Conservation (phyloP, 2,329 filamentous ascomycete genomes). For the Xylariomycetidae sp. region DNA sequence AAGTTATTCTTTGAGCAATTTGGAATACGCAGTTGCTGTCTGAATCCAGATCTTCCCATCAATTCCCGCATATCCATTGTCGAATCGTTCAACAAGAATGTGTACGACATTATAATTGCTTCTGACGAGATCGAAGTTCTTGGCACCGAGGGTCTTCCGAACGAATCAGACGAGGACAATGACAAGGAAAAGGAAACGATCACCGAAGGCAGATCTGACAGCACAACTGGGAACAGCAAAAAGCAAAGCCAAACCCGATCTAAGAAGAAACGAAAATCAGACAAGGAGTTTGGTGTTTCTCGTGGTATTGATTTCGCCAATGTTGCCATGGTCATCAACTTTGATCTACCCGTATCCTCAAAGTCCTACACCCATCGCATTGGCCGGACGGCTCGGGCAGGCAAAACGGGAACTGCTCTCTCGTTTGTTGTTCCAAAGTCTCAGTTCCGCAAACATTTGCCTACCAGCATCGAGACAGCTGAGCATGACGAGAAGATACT, state of each 20-base stretch:
- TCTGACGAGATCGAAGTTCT: conserved; percentile 87
- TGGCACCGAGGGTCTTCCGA: conserved; percentile 58
- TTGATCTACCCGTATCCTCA: conserved; percentile 82
- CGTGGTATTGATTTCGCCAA: conserved; percentile 96
- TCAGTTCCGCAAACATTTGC: conserved; percentile 82
- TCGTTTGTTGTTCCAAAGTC: conserved; percentile 86
- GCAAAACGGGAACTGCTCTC: conserved; percentile 89
- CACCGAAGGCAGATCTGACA: too few relatives aligned
- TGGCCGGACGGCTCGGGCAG: conserved; percentile 85
- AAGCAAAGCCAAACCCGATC: too few relatives aligned
- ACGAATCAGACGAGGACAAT: conserved; percentile 27
- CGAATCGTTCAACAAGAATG: conserved; percentile 92
- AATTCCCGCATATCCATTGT: conserved; percentile 93
- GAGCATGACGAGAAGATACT: conserved; percentile 84
- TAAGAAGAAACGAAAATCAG: conserved; percentile 64
- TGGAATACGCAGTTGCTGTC: conserved; percentile 83
- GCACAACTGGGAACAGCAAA: too few relatives aligned
- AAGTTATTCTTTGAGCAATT: conserved; percentile 98
- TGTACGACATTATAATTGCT: conserved; percentile 98
- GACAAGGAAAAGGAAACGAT: conserved; percentile 27
- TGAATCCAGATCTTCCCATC: conserved; percentile 91
- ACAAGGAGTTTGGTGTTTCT: conserved; percentile 92
- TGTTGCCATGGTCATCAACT: conserved; percentile 91
- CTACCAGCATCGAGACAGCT: conserved; percentile 70
- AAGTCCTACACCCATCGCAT: conserved; percentile 98